A percentile compares a stretch with the other conserved stretches of the same genome.
Conservation (phyloP, 75 land plant genomes). For the Cunninghamia lanceolata region DNA sequence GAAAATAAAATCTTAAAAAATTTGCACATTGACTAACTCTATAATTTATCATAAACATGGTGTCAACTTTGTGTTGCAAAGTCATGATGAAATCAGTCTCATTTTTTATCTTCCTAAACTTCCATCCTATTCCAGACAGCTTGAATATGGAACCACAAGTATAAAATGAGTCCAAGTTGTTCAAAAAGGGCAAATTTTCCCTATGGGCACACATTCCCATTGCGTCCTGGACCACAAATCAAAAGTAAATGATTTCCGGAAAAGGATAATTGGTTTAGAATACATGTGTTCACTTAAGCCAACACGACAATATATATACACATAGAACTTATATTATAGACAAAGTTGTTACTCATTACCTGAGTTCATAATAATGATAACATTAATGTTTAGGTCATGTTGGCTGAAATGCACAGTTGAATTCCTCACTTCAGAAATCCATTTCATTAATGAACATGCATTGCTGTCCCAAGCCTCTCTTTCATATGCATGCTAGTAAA, state of each 20-base stretch:
- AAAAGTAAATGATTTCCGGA: neutral
- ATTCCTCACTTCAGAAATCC: neutral
- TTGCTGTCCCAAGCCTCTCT: neutral
- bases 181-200: neutral
- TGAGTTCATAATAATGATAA: neutral
- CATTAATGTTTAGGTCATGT: neutral
- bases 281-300: neutral
- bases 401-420: neutral
- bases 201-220: neutral
- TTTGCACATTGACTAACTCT: neutral
- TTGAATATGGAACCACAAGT: no score
- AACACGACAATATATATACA: neutral
- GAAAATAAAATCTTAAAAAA: neutral
- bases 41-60: neutral
- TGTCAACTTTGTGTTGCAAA: neutral
- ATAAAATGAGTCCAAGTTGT: neutral
- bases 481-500: neutral
- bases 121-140: neutral
- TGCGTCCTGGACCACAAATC: neutral
- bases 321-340: neutral
- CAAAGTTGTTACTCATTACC: neutral
- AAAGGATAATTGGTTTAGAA: neutral
- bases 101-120: neutral
- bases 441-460: conserved; percentile 4
- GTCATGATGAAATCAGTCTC: neutral